Evolutionary conservation across 306 rosid species (phyloP).

Genomic region (Vigna reflexopilosa): DNA sequence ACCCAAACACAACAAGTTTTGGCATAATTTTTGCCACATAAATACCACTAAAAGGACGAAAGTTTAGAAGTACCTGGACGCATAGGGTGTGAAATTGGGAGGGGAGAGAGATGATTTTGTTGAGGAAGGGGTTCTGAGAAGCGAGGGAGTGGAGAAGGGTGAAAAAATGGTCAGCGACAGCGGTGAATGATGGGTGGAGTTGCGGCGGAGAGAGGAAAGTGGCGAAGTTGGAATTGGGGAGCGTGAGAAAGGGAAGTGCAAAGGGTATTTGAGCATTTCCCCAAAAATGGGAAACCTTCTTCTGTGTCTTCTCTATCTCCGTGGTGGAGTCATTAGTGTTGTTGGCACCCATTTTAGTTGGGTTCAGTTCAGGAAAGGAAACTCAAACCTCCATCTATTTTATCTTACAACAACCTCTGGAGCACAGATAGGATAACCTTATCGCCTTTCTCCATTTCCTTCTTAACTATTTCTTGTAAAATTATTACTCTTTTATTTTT

Average conservation of each 20-base stretch:
- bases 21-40: background rate
- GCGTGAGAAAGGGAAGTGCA: conserved; percentile 58
- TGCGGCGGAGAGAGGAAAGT: conserved; percentile 53
- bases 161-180: conserved; percentile 52
- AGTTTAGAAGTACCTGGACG: conserved; percentile 56
- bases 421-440: conserved; percentile 41
- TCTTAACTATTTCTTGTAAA: no score
- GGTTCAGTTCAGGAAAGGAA: background rate
- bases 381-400: background rate
- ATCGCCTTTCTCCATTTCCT: no score
- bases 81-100: conserved; percentile 58
- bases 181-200: conserved; percentile 48
- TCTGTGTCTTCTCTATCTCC: conserved; percentile 35
- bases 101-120: conserved; percentile 55
- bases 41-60: background rate
- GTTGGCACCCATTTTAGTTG: conserved; percentile 54
- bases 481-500: no score
- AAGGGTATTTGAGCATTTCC: conserved; percentile 60
- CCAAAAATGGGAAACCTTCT: conserved; percentile 52
- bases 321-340: conserved; percentile 46
- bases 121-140: conserved; percentile 63
- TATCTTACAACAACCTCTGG: background rate
- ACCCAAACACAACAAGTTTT: background rate
- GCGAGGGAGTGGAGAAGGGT: conserved; percentile 54
- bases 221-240: conserved; percentile 35